These are phyloP conservation scores for Podaxis mareebaensis DNA, from an alignment of 768 basidiomycete genomes.

Conservation along the genomic window DNA sequence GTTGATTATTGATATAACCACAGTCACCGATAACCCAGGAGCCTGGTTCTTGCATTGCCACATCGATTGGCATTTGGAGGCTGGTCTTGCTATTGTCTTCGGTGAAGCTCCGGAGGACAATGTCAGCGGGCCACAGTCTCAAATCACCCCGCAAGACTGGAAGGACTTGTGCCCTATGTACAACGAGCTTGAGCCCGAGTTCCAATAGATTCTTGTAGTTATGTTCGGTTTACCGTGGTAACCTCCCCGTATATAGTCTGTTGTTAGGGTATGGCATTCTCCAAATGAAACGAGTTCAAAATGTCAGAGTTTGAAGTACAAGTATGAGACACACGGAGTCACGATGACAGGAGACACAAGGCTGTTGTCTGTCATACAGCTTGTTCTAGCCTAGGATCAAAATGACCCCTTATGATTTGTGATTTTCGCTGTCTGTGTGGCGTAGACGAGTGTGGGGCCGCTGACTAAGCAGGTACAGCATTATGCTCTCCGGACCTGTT, in stretches of 20 bases:
- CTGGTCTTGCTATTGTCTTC: slow-evolving; percentile 40
- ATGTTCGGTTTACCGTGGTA: too few relatives aligned
- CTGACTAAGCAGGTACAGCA: slow-evolving; percentile 18
- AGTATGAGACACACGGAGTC: not conserved
- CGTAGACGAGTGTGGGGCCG: slow-evolving; percentile 7
- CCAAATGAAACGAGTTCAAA: too few relatives aligned
- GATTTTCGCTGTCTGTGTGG: not conserved
- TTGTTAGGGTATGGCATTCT: too few relatives aligned
- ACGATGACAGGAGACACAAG: not conserved
- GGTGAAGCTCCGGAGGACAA: slow-evolving; percentile 33
- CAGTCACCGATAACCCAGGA: slow-evolving; percentile 23
- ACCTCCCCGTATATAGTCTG: too few relatives aligned
- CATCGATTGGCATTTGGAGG: slow-evolving; percentile 37
- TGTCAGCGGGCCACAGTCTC: slow-evolving; percentile 23
- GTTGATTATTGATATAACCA: too few relatives aligned
- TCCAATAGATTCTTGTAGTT: slow-evolving; percentile 15
- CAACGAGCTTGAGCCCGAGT: slow-evolving; percentile 19
- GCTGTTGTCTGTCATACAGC: not conserved
- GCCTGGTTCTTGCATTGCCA: slow-evolving; percentile 25
- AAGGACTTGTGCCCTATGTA: slow-evolving; percentile 20
- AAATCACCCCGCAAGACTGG: slow-evolving; percentile 29
- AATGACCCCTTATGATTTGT: not conserved
- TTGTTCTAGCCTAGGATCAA: not conserved
- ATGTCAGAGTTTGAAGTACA: too few relatives aligned
- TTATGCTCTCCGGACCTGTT: slow-evolving; percentile 4